phyloP scores from a whole-genome alignment of 306 rosid species.

The Echinosophora koreensis region DNA sequence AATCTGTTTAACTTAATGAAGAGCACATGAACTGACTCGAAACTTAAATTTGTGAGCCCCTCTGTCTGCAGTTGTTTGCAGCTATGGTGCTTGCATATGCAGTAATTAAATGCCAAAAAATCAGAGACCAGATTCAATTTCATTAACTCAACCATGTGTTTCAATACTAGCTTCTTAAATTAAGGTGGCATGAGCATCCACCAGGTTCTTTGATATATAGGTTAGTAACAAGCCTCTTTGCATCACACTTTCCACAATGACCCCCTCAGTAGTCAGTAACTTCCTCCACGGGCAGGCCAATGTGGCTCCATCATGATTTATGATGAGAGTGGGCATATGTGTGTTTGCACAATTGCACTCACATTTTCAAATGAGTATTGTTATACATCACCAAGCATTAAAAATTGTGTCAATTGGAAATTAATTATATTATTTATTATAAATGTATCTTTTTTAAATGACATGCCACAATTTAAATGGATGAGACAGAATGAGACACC shows the following conservation, averaged over 20 bases:
- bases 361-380: too few species aligned
- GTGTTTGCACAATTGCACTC: too few species aligned
- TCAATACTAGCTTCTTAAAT: not conserved
- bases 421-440: too few species aligned
- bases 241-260: conserved; percentile 8
- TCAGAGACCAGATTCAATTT: conserved; percentile 36
- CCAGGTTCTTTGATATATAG: not conserved
- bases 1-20: conserved; percentile 46
- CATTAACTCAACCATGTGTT: conserved; percentile 35
- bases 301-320: too few species aligned
- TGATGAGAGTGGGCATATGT: too few species aligned
- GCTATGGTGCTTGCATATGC: conserved; percentile 46
- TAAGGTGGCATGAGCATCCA: conserved; percentile 4
- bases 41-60: conserved; percentile 53
- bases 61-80: conserved; percentile 50
- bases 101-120: conserved; percentile 49
- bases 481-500: too few species aligned
- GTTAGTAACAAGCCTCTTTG: conserved; percentile 19
- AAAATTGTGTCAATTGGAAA: too few species aligned
- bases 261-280: not conserved
- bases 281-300: too few species aligned
- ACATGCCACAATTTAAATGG: too few species aligned
- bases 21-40: conserved; percentile 54
- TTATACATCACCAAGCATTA: too few species aligned
- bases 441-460: too few species aligned